A percentile compares a stretch with the other conserved stretches of the same genome.
phyloP scores from a whole-genome alignment of 2,329 filamentous ascomycete species.

The Fusarium newnesense region DNA sequence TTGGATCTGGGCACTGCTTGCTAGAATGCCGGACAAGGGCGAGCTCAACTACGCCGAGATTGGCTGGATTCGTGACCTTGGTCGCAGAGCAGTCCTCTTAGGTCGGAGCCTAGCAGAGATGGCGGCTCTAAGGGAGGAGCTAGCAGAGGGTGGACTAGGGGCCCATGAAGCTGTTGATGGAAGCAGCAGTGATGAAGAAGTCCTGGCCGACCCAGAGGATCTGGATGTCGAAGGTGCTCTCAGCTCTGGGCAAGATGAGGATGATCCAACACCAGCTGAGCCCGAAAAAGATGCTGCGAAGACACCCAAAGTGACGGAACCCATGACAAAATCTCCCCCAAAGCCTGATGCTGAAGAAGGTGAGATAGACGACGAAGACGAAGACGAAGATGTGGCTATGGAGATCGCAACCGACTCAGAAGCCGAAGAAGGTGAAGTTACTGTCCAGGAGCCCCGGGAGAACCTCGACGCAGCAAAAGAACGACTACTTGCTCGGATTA shows the following conservation, averaged over 20 bases:
- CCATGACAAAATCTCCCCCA: not conserved
- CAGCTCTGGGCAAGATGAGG: slow-evolving; percentile 29
- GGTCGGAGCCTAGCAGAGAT: slow-evolving; percentile 65
- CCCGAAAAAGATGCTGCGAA: slow-evolving; percentile 19
- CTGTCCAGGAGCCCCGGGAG: slow-evolving; percentile 40
- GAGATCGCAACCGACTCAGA: slow-evolving; percentile 53
- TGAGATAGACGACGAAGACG: slow-evolving; percentile 43
- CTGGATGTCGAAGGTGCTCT: slow-evolving; percentile 45
- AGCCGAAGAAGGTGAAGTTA: slow-evolving; percentile 52
- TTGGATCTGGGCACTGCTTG: slow-evolving; percentile 89
- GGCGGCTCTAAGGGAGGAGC: slow-evolving; percentile 57
- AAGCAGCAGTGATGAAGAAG: slow-evolving; percentile 53
- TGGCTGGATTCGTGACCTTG: slow-evolving; percentile 80
- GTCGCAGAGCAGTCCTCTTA: slow-evolving; percentile 76
- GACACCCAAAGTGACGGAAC: not conserved
- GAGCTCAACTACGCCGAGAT: slow-evolving; percentile 81
- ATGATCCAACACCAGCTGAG: slow-evolving; percentile 8
- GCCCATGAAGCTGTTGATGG: slow-evolving; percentile 60
- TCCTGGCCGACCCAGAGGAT: slow-evolving; percentile 48
- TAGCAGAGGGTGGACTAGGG: slow-evolving; percentile 54
- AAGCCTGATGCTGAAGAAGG: slow-evolving; percentile 39
- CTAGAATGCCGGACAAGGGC: slow-evolving; percentile 77
- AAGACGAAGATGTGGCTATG: slow-evolving; percentile 54
- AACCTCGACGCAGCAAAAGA: slow-evolving; percentile 61
- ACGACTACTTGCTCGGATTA: slow-evolving; percentile 59